phyloP scores from a whole-genome alignment of 257 asterid genomes.

The Paraleonurus japonicus region DNA sequence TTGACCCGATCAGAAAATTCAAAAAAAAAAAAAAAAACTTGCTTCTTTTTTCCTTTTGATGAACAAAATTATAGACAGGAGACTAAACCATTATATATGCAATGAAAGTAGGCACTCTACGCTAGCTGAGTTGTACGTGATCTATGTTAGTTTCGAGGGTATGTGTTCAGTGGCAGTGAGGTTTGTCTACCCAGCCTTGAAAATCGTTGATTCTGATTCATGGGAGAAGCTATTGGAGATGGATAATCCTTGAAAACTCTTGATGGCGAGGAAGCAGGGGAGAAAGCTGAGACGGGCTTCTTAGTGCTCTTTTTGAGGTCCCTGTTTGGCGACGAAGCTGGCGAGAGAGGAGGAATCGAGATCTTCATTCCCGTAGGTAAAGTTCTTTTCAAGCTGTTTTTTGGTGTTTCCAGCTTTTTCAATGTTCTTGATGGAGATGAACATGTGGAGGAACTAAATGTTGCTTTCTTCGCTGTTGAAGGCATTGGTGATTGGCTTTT shows the following conservation, averaged over 20 bases:
- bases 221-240: conserved; percentile 52
- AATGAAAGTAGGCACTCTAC: conserved; percentile 9
- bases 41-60: not conserved
- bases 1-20: not conserved
- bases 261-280: conserved; percentile 41
- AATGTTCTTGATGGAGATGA: conserved; percentile 18
- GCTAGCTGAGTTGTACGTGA: conserved; percentile 24
- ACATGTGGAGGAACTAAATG: conserved; percentile 8
- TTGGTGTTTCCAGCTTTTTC: conserved; percentile 31
- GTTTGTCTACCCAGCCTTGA: conserved; percentile 35
- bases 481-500: conserved; percentile 36
- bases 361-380: conserved; percentile 39
- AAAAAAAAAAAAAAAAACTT: not conserved
- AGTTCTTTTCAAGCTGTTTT: conserved; percentile 33
- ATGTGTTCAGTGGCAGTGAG: conserved; percentile 25
- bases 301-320: not conserved
- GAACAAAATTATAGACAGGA: conserved; percentile 15
- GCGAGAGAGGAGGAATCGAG: conserved; percentile 29
- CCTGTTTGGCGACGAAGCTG: conserved; percentile 36
- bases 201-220: conserved; percentile 40
- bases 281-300: conserved; percentile 23
- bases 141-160: conserved; percentile 28
- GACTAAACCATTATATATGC: not conserved
- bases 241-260: conserved; percentile 32
- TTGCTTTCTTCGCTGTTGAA: conserved; percentile 28